Base-by-base conservation (phyloP, 306 rosid genomes). In the Urtica urens region DNA sequence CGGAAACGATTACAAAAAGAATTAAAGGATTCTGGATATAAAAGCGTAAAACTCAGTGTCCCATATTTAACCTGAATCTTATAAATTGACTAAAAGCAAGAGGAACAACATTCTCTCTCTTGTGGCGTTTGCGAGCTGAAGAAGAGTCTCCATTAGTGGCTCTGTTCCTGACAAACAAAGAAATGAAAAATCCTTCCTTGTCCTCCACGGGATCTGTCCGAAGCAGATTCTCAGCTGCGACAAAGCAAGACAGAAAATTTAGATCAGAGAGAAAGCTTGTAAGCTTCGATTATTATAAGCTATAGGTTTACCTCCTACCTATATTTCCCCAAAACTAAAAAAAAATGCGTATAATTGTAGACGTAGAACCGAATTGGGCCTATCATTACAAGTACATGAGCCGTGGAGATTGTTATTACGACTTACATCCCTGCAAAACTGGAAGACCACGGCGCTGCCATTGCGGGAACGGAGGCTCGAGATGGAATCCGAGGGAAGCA, bases 101-200 rank as follows among this genome's bases (percentile, higher is more conserved):
- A 1, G 69, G 57, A 0, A 50, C 49, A 1, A 27, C 12, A 10
- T 12, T 29, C 60, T 26, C 56, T 47, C 23, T 74, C 46, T 58
- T 61, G 11, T 7, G 33, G 14, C 3, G 31, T 17, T 33, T 17
- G 8, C 7, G 22, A 25, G 26, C 28, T 22, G n/a, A n/a, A n/a
- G n/a, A n/a, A n/a, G n/a, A n/a, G 3, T 14, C 38, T 33, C 8
- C 40, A 3, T 18, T 35, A 2, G 12, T 17, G 11, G 55, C 17
- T 8, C 11, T 4, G 14, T 27, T 18, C 68, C 62, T 67, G 34
- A 53, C 67, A 58, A 90, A 85, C 54, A 90, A 45, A 19, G 94
- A 80, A 53, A 82, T 81, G 67, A 90, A 90, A 75, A 90, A 90
- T 25, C 99, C 94, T 52, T 90, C 95, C 3, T 82, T 93, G 56